Conservation (phyloP, 2,329 filamentous ascomycete species). For the Alternaria brassicicola region DNA sequence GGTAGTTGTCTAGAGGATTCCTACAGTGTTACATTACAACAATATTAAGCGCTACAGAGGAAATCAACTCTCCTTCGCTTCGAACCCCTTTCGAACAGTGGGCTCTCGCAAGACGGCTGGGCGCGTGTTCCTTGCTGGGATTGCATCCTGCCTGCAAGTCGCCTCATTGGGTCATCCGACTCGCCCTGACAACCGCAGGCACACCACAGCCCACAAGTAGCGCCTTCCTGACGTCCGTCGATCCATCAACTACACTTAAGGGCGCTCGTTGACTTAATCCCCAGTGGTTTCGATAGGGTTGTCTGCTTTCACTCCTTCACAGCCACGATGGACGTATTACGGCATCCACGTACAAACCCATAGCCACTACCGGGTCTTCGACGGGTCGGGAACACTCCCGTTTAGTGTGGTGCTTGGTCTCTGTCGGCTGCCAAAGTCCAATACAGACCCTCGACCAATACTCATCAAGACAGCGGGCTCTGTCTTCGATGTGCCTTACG, state of each 20-base stretch:
- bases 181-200: neutral
- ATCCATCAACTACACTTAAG: neutral
- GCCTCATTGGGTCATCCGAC: neutral
- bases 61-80: too few relatives aligned
- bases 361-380: slow-evolving; percentile 1
- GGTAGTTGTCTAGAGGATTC: too few relatives aligned
- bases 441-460: neutral
- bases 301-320: neutral
- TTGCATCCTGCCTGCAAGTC: too few relatives aligned
- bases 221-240: neutral
- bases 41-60: too few relatives aligned
- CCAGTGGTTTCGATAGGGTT: neutral
- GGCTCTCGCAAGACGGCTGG: neutral
- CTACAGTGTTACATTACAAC: too few relatives aligned
- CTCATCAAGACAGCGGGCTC: neutral
- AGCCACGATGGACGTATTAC: neutral
- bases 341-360: neutral
- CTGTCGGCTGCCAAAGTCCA: neutral
- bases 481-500: slow-evolving; percentile 7
- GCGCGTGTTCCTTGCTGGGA: neutral
- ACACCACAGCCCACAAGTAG: neutral
- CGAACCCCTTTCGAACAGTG: too few relatives aligned
- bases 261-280: neutral
- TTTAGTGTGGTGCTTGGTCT: slow-evolving; percentile 2
- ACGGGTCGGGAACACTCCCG: neutral